These are phyloP conservation scores for Nyctanthes arbortristis DNA, from an alignment of 257 asterid genomes.

Conservation along the genomic window DNA sequence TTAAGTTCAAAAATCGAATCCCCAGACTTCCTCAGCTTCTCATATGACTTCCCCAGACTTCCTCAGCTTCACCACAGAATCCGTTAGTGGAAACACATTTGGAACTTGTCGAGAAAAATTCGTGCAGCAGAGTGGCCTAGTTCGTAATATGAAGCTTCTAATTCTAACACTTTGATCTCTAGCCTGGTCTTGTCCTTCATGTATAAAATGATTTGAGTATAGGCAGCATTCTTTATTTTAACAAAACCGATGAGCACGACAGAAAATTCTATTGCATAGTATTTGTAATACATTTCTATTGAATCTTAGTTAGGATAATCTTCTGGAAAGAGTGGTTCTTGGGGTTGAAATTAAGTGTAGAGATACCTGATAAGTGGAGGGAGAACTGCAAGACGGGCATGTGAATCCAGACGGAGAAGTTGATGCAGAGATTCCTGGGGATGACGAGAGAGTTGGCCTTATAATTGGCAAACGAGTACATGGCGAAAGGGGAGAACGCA, in stretches of 20 bases:
- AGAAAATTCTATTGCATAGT: background rate
- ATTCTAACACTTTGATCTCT: too few relatives aligned
- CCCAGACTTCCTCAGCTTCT: background rate
- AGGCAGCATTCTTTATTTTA: background rate
- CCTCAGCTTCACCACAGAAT: slow-evolving; percentile 5
- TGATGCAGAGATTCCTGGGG: slow-evolving; percentile 33
- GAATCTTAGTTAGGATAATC: background rate
- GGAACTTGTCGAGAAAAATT: background rate
- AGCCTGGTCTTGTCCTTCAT: background rate
- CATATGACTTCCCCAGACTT: slow-evolving; percentile 47
- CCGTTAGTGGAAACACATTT: background rate
- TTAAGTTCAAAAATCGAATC: background rate
- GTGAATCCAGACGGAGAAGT: slow-evolving; percentile 30
- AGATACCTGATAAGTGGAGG: slow-evolving; percentile 42
- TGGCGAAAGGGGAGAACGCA: slow-evolving; percentile 47
- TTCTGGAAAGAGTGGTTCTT: background rate
- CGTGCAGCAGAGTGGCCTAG: background rate
- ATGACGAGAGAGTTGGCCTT: slow-evolving; percentile 33
- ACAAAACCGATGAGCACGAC: background rate
- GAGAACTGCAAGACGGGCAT: slow-evolving; percentile 33
- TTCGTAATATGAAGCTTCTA: too few relatives aligned
- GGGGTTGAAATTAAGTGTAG: background rate
- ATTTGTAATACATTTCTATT: background rate
- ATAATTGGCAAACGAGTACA: slow-evolving; percentile 34
- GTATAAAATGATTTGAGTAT: background rate